phyloP scores from a whole-genome alignment of 148 eudicot genomes.

The Heliamphora exappendiculata region DNA sequence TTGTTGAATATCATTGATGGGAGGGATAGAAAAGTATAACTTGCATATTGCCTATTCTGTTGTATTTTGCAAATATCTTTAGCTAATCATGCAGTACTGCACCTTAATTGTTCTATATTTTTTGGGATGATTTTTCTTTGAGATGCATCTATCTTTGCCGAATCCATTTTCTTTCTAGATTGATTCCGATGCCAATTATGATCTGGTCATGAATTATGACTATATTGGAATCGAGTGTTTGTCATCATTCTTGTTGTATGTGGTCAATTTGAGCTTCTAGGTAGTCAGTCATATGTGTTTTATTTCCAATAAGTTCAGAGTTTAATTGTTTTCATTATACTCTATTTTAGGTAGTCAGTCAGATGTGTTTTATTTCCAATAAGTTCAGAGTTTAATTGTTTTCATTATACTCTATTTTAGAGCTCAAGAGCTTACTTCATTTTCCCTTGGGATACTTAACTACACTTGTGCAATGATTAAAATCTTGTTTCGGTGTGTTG shows the following conservation, averaged over 20 bases:
- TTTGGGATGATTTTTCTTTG: neutral
- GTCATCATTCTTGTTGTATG: neutral
- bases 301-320: neutral
- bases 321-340: neutral
- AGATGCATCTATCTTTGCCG: conserved; percentile 1
- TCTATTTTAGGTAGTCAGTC: neutral
- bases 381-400: neutral
- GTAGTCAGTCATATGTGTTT: neutral
- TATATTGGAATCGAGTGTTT: neutral
- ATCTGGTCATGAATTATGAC: neutral
- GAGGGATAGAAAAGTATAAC: neutral
- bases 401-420: neutral
- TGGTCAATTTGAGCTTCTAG: neutral
- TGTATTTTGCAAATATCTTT: neutral
- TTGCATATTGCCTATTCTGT: neutral
- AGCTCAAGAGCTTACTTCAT: neutral
- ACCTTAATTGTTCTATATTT: neutral
- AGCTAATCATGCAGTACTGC: neutral
- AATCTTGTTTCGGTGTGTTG: too few species aligned
- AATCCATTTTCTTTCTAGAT: neutral
- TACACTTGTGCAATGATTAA: too few species aligned
- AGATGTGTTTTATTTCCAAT: neutral
- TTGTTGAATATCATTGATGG: neutral
- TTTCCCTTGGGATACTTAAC: neutral
- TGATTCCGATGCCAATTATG: neutral